These are phyloP conservation scores for Trichothecium roseum DNA, from an alignment of 2,329 filamentous ascomycete genomes.

Conservation along the genomic window DNA sequence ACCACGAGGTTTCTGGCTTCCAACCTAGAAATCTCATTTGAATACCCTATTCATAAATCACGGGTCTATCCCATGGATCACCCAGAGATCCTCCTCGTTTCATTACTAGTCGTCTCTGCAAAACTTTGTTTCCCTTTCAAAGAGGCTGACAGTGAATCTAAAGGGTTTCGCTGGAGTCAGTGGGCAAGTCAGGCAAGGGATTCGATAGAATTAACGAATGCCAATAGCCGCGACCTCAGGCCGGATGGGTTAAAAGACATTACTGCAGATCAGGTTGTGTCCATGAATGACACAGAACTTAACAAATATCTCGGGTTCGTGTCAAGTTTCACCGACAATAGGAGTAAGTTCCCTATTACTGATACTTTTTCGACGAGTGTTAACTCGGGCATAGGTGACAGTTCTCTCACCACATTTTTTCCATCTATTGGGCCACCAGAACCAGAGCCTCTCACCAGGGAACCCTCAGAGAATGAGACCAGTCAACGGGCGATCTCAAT, in stretches of 20 bases:
- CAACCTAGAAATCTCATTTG: conserved; percentile 37
- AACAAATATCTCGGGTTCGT: conserved; percentile 52
- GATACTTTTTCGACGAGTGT: background rate
- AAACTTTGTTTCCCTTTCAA: conserved; percentile 76
- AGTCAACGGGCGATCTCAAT: conserved; percentile 6
- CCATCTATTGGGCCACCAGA: conserved; percentile 14
- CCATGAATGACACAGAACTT: conserved; percentile 49
- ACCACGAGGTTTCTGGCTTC: conserved; percentile 32
- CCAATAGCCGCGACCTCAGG: conserved; percentile 6
- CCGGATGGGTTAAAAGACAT: conserved; percentile 33
- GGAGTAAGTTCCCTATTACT: conserved; percentile 15
- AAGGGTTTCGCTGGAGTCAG: too few relatives aligned
- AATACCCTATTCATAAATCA: conserved; percentile 38
- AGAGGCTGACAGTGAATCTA: conserved; percentile 20
- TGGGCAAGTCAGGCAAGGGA: conserved; percentile 53
- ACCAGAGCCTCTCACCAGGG: conserved; percentile 8
- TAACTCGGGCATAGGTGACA: conserved; percentile 11
- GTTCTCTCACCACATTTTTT: conserved; percentile 22
- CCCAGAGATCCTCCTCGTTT: conserved; percentile 66
- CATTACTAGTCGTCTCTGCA: conserved; percentile 61
- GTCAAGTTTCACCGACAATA: conserved; percentile 19
- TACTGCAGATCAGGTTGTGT: conserved; percentile 50
- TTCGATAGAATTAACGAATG: conserved; percentile 49
- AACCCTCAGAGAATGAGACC: conserved; percentile 14
- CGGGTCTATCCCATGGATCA: conserved; percentile 42